phyloP scores from a whole-genome alignment of 202 grass and related monocot genomes.

The Schoenoplectus tabernaemontani region DNA sequence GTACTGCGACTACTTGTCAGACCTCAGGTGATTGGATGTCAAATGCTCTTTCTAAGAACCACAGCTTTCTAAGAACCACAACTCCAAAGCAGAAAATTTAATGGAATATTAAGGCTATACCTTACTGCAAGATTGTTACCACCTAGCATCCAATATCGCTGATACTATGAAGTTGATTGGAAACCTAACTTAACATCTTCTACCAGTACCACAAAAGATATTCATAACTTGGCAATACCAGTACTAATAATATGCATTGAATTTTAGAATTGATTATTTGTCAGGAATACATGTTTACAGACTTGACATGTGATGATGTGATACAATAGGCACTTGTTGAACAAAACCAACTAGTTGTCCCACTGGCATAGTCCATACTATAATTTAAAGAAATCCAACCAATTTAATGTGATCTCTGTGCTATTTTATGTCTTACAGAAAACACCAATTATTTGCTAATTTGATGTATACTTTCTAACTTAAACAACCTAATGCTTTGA shows the following conservation, averaged over 20 bases:
- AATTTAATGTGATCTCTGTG: not conserved
- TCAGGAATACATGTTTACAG: not conserved
- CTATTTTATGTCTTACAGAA: not conserved
- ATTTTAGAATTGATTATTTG: not conserved
- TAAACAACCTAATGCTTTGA: not conserved
- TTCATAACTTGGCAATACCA: not conserved
- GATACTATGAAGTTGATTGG: too few species aligned
- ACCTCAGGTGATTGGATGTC: not conserved
- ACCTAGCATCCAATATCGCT: not conserved
- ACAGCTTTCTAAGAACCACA: not conserved
- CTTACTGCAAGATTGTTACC: not conserved
- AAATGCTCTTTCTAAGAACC: too few species aligned
- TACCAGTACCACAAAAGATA: not conserved
- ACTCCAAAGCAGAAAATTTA: not conserved
- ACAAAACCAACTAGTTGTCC: not conserved
- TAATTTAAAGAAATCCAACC: slow-evolving; percentile 1
- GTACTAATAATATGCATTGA: not conserved
- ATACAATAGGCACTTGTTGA: not conserved
- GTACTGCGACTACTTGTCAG: not conserved
- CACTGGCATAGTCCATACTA: not conserved
- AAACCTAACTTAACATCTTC: not conserved
- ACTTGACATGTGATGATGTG: not conserved
- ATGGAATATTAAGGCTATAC: not conserved
- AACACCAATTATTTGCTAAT: not conserved
- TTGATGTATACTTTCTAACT: not conserved